phyloP scores from a whole-genome alignment of 2,329 filamentous ascomycete species.

The Aspergillus sp. region DNA sequence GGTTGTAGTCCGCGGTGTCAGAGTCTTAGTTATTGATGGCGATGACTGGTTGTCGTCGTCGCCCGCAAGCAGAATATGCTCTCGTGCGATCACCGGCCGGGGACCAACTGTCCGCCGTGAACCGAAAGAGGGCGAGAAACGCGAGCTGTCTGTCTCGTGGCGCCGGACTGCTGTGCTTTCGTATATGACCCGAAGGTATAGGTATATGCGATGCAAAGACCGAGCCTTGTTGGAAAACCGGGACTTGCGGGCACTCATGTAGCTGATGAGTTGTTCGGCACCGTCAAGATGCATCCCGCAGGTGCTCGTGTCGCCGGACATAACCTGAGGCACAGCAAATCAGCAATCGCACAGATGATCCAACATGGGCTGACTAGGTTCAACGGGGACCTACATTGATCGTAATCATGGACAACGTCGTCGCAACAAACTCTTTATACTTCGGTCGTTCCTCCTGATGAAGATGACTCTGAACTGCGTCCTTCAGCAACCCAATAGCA shows the following conservation, averaged over 20 bases:
- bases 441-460: neutral
- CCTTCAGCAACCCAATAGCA: conserved; percentile 6
- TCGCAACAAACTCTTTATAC: conserved; percentile 13
- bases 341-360: neutral
- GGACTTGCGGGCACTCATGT: neutral
- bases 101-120: neutral
- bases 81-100: neutral
- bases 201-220: conserved; percentile 10
- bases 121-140: neutral
- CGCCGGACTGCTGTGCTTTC: conserved; percentile 8
- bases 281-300: conserved; percentile 12
- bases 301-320: conserved; percentile 10
- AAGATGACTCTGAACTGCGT: conserved; percentile 2
- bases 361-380: neutral
- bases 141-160: neutral
- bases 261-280: conserved; percentile 5
- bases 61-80: neutral
- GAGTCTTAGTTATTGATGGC: neutral
- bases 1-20: neutral
- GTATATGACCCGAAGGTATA: conserved; percentile 9
- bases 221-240: conserved; percentile 5
- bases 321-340: neutral
- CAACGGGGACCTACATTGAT: conserved; percentile 5
- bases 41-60: neutral
- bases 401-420: conserved; percentile 11